Percentiles rank a stretch among this genome's conserved stretches.
Evolutionary conservation across 2,329 filamentous ascomycete species (phyloP).

Genomic region (Iodosphaeria phyllophila): DNA sequence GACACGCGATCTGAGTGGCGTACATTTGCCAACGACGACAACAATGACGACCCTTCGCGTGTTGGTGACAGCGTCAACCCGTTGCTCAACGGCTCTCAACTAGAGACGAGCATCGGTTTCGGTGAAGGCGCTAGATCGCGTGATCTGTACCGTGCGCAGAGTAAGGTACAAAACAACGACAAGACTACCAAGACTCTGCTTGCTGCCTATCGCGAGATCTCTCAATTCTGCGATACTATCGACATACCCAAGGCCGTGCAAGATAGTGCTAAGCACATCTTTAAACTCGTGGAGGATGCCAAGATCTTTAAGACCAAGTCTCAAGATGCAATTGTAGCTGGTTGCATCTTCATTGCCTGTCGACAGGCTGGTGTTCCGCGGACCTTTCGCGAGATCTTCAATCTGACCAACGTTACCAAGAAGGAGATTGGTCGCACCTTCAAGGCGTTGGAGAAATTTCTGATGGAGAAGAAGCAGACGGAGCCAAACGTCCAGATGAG

Average conservation of each 20-base stretch:
- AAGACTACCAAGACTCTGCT: conserved; percentile 70
- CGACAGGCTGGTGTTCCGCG: conserved; percentile 73
- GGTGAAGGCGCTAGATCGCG: conserved; percentile 48
- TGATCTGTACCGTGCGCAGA: conserved; percentile 51
- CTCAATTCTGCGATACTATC: conserved; percentile 69
- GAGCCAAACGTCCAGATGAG: too few species aligned
- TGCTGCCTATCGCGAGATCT: conserved; percentile 78
- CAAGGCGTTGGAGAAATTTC: conserved; percentile 79
- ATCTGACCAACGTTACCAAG: conserved; percentile 82
- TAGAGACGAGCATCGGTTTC: conserved; percentile 75
- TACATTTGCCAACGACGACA: conserved; percentile 96
- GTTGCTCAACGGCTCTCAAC: conserved; percentile 74
- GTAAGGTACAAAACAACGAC: conserved; percentile 61
- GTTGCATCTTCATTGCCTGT: conserved; percentile 94
- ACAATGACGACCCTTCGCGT: conserved; percentile 93
- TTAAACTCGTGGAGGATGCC: conserved; percentile 83
- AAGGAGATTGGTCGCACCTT: conserved; percentile 96
- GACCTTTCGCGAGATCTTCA: conserved; percentile 88
- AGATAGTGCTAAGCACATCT: conserved; percentile 85
- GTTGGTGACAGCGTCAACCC: conserved; percentile 88
- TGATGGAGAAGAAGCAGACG: too few species aligned
- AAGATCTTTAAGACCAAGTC: conserved; percentile 92
- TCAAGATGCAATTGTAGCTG: conserved; percentile 82
- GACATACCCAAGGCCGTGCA: conserved; percentile 65
- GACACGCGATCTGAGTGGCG: conserved; percentile 97